phyloP scores from a whole-genome alignment of 495 filamentous ascomycete species.

The Penicillium fimorum region DNA sequence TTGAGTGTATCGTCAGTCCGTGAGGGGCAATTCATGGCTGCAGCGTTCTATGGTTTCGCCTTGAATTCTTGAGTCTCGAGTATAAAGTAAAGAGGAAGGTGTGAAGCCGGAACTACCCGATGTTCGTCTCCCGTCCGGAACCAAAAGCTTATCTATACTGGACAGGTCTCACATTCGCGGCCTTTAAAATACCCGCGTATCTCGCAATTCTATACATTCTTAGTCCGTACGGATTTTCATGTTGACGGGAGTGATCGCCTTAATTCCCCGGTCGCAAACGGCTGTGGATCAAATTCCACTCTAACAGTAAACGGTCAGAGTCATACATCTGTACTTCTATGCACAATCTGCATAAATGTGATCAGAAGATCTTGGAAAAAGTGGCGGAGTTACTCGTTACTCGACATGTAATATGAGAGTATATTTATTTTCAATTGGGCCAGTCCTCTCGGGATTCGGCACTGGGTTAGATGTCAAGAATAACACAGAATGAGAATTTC shows the following conservation, averaged over 20 bases:
- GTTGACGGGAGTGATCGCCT: background rate
- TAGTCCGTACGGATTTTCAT: background rate
- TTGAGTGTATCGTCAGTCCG: constrained; percentile 57
- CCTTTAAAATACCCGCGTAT: background rate
- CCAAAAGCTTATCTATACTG: background rate
- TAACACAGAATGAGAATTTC: background rate
- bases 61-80: constrained; percentile 13
- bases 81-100: constrained; percentile 11
- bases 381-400: background rate
- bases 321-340: background rate
- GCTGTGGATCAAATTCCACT: background rate
- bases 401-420: background rate
- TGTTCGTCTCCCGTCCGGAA: background rate
- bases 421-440: background rate
- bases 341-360: background rate
- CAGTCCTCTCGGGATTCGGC: background rate
- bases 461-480: background rate
- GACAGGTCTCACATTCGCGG: background rate
- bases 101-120: constrained; percentile 32
- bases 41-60: background rate
- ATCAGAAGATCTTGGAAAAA: background rate
- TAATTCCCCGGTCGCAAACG: constrained; percentile 13
- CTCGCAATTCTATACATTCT: background rate
- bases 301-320: background rate
- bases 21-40: constrained; percentile 63